Base-by-base conservation (phyloP, 2,329 filamentous ascomycete genomes). In the Trichothecium roseum region DNA sequence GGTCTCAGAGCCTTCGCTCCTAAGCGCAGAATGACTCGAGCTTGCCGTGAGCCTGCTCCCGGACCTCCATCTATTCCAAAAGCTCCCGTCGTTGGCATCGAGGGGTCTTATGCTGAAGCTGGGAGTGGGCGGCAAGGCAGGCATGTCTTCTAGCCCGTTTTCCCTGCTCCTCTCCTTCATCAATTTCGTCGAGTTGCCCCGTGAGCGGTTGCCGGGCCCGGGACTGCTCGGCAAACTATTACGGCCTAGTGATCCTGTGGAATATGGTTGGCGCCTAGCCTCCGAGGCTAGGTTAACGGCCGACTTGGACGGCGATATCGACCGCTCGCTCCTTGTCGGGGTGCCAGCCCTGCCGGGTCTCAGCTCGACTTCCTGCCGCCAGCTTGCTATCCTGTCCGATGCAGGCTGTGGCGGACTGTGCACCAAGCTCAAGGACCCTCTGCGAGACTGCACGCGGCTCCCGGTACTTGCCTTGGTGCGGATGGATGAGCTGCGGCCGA, bases 331-430 rank as follows among this genome's bases (percentile, higher is more conserved):
- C n/a, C 62, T 55, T 4, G 57, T 50, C 1, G 66, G 54, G 1
- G 62, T 62, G 18, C 53, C 52, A 17, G 61, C 52, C 18, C 59
- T 57, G 33, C 53, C 55, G 2, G 58, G 54, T 13, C 63, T 55
- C 9, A 32, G 9, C 55, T 73, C 69, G 10, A 78, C 63, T 15
- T 68, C 69, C 37, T 93, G 85, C 4, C 88, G 77, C 89, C 89
- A 98, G 34, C 77, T 83, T 44, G 93, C 70, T 44, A 95, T 95
- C 13, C 84, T 74, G 43, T 96, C 89, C 1, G 80, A 66, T 2
- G 56, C 48, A 32, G 50, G 54, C 39, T 57, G 60, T 12, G 48
- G 42, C 14, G 44, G 42, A 12, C 46, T 54, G 3, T 44, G 44
- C 16, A 24, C 22, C n/a, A 56, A 47, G 10, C 57, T 58, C 3